Conservation (phyloP, 371 early-diverging fungal genomes). For the Rhizopus stolonifer region DNA sequence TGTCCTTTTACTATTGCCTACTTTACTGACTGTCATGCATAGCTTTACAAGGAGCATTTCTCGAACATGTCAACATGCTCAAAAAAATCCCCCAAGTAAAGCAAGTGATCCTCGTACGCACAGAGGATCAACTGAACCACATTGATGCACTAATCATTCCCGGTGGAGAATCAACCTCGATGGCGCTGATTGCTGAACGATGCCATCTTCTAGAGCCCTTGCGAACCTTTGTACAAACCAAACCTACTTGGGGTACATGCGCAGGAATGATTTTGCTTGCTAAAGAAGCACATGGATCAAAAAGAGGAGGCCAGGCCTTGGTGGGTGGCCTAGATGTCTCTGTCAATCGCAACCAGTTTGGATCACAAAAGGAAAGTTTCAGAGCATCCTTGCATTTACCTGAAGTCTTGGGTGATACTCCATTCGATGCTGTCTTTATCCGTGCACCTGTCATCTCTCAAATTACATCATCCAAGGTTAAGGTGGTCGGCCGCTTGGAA, state of each 20-base stretch:
- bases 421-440: conserved; percentile 88
- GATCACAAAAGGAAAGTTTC: conserved; percentile 92
- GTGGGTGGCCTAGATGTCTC: conserved; percentile 81
- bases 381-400: conserved; percentile 66
- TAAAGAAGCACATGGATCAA: conserved; percentile 68
- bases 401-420: conserved; percentile 46
- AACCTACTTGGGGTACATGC: conserved; percentile 95
- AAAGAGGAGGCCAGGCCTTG: conserved; percentile 82
- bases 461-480: conserved; percentile 63
- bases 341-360: conserved; percentile 92
- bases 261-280: conserved; percentile 95
- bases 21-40: not conserved
- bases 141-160: conserved; percentile 92
- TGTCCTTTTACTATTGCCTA: not conserved
- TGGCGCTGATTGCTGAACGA: conserved; percentile 87
- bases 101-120: conserved; percentile 69
- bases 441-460: conserved; percentile 88
- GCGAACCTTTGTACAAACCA: conserved; percentile 68
- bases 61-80: conserved; percentile 85
- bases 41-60: conserved; percentile 94
- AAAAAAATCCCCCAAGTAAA: conserved; percentile 58
- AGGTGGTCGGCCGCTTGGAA: conserved; percentile 64
- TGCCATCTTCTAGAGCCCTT: conserved; percentile 75
- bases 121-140: conserved; percentile 56
- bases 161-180: conserved; percentile 94